A percentile compares a stretch with the other conserved stretches of the same genome.
Conservation (phyloP, 129 eudicot species). For the Deinandra increscens region DNA sequence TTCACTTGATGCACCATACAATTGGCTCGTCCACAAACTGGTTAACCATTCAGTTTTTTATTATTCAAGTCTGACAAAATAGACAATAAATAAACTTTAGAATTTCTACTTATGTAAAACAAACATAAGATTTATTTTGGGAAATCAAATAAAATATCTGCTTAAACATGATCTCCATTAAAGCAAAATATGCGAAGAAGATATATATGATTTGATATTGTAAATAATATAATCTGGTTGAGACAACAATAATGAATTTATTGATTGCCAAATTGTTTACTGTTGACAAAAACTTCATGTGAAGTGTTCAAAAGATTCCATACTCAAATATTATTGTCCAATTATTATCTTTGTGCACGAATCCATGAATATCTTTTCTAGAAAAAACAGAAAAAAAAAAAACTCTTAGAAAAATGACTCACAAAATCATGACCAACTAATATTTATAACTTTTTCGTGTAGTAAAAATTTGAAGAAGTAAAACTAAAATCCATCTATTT, state of each 20-base stretch:
- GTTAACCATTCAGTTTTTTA: too few relatives aligned
- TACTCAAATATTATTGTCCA: slow-evolving; percentile 4
- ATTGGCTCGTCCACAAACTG: too few relatives aligned
- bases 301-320: slow-evolving; percentile 18
- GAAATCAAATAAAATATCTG: neutral
- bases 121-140: neutral
- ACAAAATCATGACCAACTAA: too few relatives aligned
- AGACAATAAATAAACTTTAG: too few relatives aligned
- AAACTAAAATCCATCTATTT: too few relatives aligned
- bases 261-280: slow-evolving; percentile 25
- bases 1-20: too few relatives aligned
- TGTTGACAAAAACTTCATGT: slow-evolving; percentile 28
- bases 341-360: neutral
- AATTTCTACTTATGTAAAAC: neutral
- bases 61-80: too few relatives aligned
- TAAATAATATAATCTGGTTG: neutral
- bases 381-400: neutral
- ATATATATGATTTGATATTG: neutral
- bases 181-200: neutral
- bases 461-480: too few relatives aligned
- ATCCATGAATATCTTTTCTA: neutral
- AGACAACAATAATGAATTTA: slow-evolving; percentile 14
- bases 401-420: too few relatives aligned
- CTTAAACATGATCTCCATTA: slow-evolving; percentile 15
- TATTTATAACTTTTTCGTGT: too few relatives aligned